phyloP scores from a whole-genome alignment of 495 filamentous ascomycete genomes.

The Recurvomyces mirabilis region DNA sequence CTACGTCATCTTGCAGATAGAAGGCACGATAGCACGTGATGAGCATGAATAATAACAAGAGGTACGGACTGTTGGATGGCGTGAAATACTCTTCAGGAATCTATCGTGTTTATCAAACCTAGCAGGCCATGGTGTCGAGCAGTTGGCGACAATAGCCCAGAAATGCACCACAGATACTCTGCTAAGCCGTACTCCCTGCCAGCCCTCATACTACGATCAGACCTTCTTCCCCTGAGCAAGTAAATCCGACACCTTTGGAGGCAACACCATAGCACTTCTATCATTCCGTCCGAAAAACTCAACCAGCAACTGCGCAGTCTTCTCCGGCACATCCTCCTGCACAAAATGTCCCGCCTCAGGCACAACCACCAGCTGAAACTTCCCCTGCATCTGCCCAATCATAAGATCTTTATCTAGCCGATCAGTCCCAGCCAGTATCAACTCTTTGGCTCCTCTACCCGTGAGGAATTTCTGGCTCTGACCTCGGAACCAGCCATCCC shows the following conservation, averaged over 20 bases:
- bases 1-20: too few relatives aligned
- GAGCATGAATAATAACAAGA: too few relatives aligned
- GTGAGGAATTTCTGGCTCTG: conserved; percentile 80
- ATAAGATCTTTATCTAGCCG: conserved; percentile 87
- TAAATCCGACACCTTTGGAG: conserved; percentile 72
- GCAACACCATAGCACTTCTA: conserved; percentile 67
- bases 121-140: too few relatives aligned
- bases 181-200: too few relatives aligned
- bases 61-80: too few relatives aligned
- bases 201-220: too few relatives aligned
- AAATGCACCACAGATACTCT: too few relatives aligned
- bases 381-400: conserved; percentile 98
- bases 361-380: conserved; percentile 90
- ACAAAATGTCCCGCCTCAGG: conserved; percentile 94
- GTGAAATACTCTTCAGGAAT: too few relatives aligned
- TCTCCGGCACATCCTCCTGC: conserved; percentile 86
- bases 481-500: conserved; percentile 87
- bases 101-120: too few relatives aligned
- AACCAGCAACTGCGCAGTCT: conserved; percentile 60
- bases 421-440: conserved; percentile 89
- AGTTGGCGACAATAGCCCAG: too few relatives aligned
- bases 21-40: too few relatives aligned
- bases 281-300: conserved; percentile 92
- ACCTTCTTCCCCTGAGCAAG: conserved; percentile 37
- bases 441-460: conserved; percentile 73